Evolutionary conservation across 495 filamentous ascomycete species (phyloP).

Genomic region (Rostrohypoxylon terebratum): DNA sequence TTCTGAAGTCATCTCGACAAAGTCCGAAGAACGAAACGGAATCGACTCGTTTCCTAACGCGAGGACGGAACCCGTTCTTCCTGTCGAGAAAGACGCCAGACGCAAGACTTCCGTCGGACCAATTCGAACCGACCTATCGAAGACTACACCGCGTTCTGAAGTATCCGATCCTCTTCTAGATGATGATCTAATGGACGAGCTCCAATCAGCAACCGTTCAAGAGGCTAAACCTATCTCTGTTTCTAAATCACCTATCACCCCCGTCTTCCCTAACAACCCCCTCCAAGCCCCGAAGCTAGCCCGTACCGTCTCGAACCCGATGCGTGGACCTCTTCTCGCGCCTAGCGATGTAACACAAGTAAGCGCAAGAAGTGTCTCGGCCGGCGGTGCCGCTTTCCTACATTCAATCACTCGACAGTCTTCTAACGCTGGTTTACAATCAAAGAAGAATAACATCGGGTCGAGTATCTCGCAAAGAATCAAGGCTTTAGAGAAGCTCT

Average conservation of each 20-base stretch:
- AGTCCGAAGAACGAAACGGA: constrained; percentile 12
- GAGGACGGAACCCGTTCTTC: constrained; percentile 34
- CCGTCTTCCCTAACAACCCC: constrained; percentile 65
- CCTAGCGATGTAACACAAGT: constrained; percentile 55
- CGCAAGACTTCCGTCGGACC: constrained; percentile 65
- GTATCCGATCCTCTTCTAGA: constrained; percentile 73
- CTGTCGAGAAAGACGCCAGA: constrained; percentile 50
- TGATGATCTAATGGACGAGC: constrained; percentile 90
- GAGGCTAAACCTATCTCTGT: constrained; percentile 86
- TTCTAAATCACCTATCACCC: constrained; percentile 83
- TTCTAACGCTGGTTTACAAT: constrained; percentile 58
- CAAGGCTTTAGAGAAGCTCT: constrained; percentile 84
- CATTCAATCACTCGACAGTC: constrained; percentile 61
- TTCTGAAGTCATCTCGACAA: background rate
- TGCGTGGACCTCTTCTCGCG: constrained; percentile 55
- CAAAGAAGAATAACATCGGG: constrained; percentile 84
- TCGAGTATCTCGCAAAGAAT: constrained; percentile 91
- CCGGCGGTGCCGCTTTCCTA: constrained; percentile 57
- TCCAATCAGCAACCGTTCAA: constrained; percentile 83
- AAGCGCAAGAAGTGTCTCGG: constrained; percentile 60
- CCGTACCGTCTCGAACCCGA: constrained; percentile 62
- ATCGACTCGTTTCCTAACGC: constrained; percentile 20
- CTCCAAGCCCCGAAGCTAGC: constrained; percentile 49
- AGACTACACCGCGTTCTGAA: constrained; percentile 67
- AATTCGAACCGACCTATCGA: constrained; percentile 62